Conservation (phyloP, 2,329 filamentous ascomycete genomes). For the Camillea tinctor region DNA sequence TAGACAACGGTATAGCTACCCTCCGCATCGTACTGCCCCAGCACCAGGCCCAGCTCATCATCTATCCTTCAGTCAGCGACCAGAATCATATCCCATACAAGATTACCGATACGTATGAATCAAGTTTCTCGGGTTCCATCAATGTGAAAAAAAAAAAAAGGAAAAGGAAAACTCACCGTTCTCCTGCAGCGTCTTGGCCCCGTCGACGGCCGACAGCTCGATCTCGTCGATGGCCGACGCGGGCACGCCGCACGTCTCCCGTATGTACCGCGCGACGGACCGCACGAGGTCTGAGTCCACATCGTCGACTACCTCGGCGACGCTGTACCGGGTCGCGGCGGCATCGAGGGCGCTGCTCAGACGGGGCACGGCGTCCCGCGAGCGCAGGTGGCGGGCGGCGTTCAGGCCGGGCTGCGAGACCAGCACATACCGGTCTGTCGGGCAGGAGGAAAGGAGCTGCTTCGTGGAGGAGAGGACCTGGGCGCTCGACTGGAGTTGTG, state of each 20-base stretch:
- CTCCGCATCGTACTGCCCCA: slow-evolving; percentile 38
- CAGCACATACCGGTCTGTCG: slow-evolving; percentile 73
- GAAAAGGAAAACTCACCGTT: slow-evolving; percentile 41
- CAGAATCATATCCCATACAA: too few relatives aligned
- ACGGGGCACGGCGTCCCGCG: slow-evolving; percentile 46
- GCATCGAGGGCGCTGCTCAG: slow-evolving; percentile 43
- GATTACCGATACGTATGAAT: too few relatives aligned
- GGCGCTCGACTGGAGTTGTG: slow-evolving; percentile 49
- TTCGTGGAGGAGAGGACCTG: slow-evolving; percentile 44
- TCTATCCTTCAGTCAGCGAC: too few relatives aligned
- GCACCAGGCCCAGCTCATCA: slow-evolving; percentile 49
- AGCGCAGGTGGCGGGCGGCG: slow-evolving; percentile 64
- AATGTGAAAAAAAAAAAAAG: neutral
- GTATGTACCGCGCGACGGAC: slow-evolving; percentile 45
- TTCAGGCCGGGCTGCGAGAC: slow-evolving; percentile 75
- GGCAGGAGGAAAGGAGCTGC: slow-evolving; percentile 63
- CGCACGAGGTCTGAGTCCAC: slow-evolving; percentile 34
- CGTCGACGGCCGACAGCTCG: slow-evolving; percentile 37
- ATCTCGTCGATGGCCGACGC: slow-evolving; percentile 40
- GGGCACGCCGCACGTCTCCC: slow-evolving; percentile 44
- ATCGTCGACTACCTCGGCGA: slow-evolving; percentile 59
- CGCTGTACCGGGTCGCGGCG: slow-evolving; percentile 42
- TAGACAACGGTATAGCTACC: slow-evolving; percentile 74
- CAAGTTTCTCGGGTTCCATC: too few relatives aligned
- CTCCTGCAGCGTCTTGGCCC: slow-evolving; percentile 47